Percentiles rank a stretch among this genome's conserved stretches.
Conservation (phyloP, 768 basidiomycete species). For the Imleria badia region DNA sequence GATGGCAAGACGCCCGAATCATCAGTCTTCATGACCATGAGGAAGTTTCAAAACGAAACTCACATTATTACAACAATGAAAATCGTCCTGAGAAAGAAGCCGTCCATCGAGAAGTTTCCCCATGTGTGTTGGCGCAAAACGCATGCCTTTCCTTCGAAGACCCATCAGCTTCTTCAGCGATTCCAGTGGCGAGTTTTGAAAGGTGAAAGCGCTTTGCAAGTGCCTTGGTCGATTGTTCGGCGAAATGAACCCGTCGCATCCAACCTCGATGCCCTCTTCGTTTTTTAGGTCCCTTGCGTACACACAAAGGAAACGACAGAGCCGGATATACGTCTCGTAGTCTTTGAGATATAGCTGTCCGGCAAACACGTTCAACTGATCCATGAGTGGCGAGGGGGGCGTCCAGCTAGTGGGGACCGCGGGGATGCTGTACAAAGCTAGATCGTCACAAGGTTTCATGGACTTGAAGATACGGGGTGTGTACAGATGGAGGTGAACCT, state of each 20-base stretch:
- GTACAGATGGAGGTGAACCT: constrained; percentile 39
- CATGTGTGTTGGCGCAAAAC: constrained; percentile 40
- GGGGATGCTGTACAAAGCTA: constrained; percentile 17
- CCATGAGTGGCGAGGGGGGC: background rate
- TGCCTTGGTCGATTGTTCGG: constrained; percentile 15
- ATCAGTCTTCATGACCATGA: background rate
- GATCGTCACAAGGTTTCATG: constrained; percentile 39
- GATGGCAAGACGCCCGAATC: background rate
- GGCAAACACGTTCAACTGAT: too few species aligned
- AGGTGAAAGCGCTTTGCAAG: constrained; percentile 18
- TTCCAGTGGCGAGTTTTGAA: constrained; percentile 36
- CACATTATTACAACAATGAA: background rate
- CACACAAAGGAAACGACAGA: too few species aligned
- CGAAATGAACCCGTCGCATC: constrained; percentile 23
- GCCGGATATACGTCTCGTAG: too few species aligned
- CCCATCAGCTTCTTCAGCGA: constrained; percentile 18
- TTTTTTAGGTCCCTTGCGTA: constrained; percentile 12
- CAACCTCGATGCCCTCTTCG: constrained; percentile 6
- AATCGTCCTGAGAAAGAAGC: constrained; percentile 14
- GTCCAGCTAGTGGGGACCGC: background rate
- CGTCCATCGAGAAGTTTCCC: constrained; percentile 38
- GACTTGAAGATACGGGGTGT: constrained; percentile 36
- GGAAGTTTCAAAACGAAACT: background rate
- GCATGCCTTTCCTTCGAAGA: constrained; percentile 41
- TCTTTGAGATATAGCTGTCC: too few species aligned